Percentiles rank a stretch among this genome's conserved stretches.
Conservation (phyloP, 768 basidiomycete species). For the Imleria badia region DNA sequence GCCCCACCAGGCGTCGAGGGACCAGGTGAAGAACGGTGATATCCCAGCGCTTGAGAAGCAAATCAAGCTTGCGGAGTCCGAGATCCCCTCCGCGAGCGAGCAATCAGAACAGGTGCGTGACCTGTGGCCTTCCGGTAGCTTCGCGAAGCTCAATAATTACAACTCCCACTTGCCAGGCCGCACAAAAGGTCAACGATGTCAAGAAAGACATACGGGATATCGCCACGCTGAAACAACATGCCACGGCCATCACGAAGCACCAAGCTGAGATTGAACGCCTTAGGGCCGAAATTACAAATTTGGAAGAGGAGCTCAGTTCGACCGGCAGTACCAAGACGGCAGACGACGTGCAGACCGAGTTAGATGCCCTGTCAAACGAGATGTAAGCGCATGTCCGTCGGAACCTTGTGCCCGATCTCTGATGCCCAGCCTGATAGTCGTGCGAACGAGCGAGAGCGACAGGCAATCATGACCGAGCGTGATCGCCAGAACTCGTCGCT, state of each 20-base stretch:
- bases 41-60: constrained; percentile 65
- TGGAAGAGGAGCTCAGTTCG: constrained; percentile 68
- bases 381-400: constrained; percentile 50
- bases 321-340: constrained; percentile 80
- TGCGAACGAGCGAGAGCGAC: constrained; percentile 62
- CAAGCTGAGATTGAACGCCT: constrained; percentile 60
- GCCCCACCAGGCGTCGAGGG: constrained; percentile 53
- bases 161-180: constrained; percentile 39
- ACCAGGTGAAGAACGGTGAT: constrained; percentile 58
- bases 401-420: not conserved
- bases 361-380: constrained; percentile 59
- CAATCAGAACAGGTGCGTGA: constrained; percentile 61
- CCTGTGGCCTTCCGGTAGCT: not conserved
- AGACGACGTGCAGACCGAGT: constrained; percentile 81
- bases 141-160: not conserved
- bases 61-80: constrained; percentile 55
- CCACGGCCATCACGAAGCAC: constrained; percentile 55
- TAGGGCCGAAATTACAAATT: constrained; percentile 54
- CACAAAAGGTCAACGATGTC: constrained; percentile 49
- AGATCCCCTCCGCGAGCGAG: constrained; percentile 50
- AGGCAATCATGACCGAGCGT: constrained; percentile 53
- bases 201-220: constrained; percentile 65
- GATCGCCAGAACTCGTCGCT: constrained; percentile 57
- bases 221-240: constrained; percentile 56
- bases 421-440: constrained; percentile 43